Evolutionary conservation across 768 basidiomycete genomes (phyloP).

Genomic region (Mycena albidolilacea): DNA sequence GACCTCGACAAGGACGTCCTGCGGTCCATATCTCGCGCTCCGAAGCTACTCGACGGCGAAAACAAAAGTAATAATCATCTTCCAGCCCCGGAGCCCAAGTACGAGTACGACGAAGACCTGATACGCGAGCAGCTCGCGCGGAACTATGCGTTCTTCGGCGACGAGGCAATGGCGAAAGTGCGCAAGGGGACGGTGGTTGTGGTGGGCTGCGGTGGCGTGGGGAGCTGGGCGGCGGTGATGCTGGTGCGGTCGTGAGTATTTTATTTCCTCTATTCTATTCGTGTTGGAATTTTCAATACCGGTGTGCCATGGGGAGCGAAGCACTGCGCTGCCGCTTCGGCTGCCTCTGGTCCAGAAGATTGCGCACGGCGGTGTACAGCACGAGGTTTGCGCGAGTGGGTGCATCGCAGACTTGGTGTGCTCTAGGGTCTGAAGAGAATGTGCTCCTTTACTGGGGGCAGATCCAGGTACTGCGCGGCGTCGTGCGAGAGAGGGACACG

Average conservation of each 20-base stretch:
- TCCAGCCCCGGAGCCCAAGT: background rate
- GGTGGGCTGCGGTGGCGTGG: slow-evolving; percentile 97
- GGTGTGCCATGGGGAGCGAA: no score
- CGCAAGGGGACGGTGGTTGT: slow-evolving; percentile 85
- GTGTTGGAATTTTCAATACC: background rate
- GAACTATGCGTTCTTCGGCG: slow-evolving; percentile 96
- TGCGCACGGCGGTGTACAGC: no score
- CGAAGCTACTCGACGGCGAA: no score
- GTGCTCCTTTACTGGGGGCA: no score
- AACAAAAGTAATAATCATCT: background rate
- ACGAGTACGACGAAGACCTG: slow-evolving; percentile 81
- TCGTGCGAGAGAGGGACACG: no score
- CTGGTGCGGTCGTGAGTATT: slow-evolving; percentile 85
- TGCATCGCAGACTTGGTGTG: no score
- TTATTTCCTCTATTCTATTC: background rate
- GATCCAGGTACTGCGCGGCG: no score
- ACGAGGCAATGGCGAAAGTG: slow-evolving; percentile 87
- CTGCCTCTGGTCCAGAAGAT: no score
- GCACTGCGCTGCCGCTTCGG: no score
- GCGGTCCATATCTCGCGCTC: no score
- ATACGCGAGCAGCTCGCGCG: slow-evolving; percentile 92
- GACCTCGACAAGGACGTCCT: slow-evolving; percentile 70
- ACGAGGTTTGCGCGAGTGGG: no score
- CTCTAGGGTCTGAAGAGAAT: no score
- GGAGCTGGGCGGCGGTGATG: slow-evolving; percentile 97